Conservation (phyloP, 495 filamentous ascomycete species). For the Cudoniella acicularis region DNA sequence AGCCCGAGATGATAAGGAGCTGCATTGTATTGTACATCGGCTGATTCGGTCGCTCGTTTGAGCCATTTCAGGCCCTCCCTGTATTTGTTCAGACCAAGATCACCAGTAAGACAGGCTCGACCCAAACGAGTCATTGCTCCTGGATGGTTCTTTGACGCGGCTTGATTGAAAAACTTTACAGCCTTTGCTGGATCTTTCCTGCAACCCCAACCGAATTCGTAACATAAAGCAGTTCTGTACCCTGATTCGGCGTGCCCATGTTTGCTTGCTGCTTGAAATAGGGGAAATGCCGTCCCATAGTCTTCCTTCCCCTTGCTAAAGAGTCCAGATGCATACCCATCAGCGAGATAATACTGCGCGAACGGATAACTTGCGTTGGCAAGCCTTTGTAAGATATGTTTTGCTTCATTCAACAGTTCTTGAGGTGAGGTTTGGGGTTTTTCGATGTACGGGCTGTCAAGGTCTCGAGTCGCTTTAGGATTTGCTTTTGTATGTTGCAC, state of each 20-base stretch:
- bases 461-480: constrained; percentile 34
- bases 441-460: constrained; percentile 36
- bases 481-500: constrained; percentile 35
- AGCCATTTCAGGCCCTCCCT: constrained; percentile 95
- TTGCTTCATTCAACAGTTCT: constrained; percentile 81
- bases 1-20: constrained; percentile 88
- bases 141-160: constrained; percentile 90
- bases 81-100: constrained; percentile 84
- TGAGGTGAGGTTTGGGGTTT: constrained; percentile 35
- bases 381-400: constrained; percentile 80
- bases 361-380: constrained; percentile 87
- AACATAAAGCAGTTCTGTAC: constrained; percentile 90
- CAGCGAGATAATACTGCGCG: constrained; percentile 94
- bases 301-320: constrained; percentile 92
- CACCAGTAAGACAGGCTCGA: constrained; percentile 80
- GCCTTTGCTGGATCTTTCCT: constrained; percentile 85
- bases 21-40: constrained; percentile 86
- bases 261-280: constrained; percentile 92
- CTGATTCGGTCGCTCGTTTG: constrained; percentile 83
- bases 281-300: constrained; percentile 81
- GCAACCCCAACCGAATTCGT: constrained; percentile 97
- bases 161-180: constrained; percentile 84
- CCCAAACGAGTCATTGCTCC: constrained; percentile 92
- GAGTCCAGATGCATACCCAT: constrained; percentile 89
- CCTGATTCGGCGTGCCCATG: constrained; percentile 96